phyloP scores from a whole-genome alignment of 2,329 filamentous ascomycete genomes.

The Monilinia vaccinii-corymbosi region DNA sequence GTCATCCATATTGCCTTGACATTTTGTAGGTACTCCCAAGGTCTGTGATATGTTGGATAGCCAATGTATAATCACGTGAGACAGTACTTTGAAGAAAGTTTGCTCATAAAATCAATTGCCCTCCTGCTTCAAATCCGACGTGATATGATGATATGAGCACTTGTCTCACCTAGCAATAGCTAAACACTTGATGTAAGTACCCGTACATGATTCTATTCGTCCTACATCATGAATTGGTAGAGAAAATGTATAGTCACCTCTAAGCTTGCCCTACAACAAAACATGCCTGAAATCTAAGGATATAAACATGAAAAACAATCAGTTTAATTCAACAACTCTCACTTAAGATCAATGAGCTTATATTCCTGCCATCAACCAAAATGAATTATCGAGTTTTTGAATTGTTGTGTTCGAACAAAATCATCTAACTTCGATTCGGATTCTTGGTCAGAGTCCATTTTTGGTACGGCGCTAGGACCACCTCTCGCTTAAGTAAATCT shows the following conservation, averaged over 20 bases:
- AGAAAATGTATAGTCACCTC: not conserved
- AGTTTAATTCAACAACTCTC: not conserved
- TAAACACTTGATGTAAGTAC: not conserved
- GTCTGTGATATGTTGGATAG: not conserved
- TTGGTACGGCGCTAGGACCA: constrained; percentile 4
- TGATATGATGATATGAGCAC: not conserved
- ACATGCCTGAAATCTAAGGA: constrained; percentile 5
- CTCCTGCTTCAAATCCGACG: not conserved
- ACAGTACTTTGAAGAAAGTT: not conserved
- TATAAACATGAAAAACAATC: not conserved
- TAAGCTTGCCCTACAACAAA: not conserved
- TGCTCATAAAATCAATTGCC: not conserved
- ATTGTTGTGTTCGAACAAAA: not conserved
- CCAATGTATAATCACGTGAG: not conserved
- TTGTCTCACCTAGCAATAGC: not conserved
- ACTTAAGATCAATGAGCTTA: not conserved
- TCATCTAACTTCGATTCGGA: not conserved
- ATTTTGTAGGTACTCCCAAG: not conserved
- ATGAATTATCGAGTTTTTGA: not conserved
- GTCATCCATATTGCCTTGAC: not conserved
- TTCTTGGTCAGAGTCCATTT: constrained; percentile 1
- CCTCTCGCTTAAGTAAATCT: constrained; percentile 10
- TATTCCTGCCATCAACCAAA: not conserved
- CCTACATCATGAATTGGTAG: not conserved
- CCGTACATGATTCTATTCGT: not conserved